A percentile compares a stretch with the other conserved stretches of the same genome.
Evolutionary conservation across 2,329 filamentous ascomycete species (phyloP).

Genomic region (Xylariaceae sp.): DNA sequence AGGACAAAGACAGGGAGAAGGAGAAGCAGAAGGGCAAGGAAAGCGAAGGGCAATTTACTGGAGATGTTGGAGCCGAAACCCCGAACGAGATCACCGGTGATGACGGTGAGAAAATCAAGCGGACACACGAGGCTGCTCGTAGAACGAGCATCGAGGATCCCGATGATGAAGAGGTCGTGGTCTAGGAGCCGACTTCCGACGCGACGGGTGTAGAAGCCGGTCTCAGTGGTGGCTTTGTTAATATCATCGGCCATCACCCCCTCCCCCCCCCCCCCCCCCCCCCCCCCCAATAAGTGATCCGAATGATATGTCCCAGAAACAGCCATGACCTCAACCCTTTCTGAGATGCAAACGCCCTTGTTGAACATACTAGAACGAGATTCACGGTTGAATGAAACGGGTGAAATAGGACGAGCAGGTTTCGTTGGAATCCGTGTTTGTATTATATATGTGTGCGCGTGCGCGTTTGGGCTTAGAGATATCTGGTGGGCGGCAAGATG

Average conservation of each 20-base stretch:
- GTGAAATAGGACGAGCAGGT: not conserved
- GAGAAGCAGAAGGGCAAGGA: constrained; percentile 36
- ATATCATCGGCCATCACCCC: constrained; percentile 5
- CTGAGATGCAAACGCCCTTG: constrained; percentile 1
- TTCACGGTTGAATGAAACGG: not conserved
- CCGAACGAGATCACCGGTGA: constrained; percentile 41
- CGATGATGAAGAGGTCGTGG: constrained; percentile 48
- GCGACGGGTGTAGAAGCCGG: constrained; percentile 1
- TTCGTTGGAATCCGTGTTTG: constrained; percentile 7
- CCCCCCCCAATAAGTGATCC: not conserved
- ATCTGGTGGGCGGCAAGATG: not conserved
- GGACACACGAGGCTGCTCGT: constrained; percentile 55
- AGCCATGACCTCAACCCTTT: not conserved
- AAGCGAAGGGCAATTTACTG: constrained; percentile 38
- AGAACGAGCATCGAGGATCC: constrained; percentile 63
- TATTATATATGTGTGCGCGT: constrained; percentile 26
- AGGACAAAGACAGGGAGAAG: constrained; percentile 38
- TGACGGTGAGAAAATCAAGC: constrained; percentile 47
- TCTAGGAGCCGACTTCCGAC: constrained; percentile 33
- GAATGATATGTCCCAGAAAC: not conserved
- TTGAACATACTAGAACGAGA: not conserved
- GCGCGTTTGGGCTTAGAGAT: too few relatives aligned
- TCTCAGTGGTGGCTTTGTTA: constrained; percentile 22
- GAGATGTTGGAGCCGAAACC: constrained; percentile 34
- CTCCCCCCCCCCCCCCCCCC: too few relatives aligned